Percentiles rank a stretch among this genome's conserved stretches.
phyloP scores from a whole-genome alignment of 2,329 filamentous ascomycete genomes.

The Lecanicillium sp. region DNA sequence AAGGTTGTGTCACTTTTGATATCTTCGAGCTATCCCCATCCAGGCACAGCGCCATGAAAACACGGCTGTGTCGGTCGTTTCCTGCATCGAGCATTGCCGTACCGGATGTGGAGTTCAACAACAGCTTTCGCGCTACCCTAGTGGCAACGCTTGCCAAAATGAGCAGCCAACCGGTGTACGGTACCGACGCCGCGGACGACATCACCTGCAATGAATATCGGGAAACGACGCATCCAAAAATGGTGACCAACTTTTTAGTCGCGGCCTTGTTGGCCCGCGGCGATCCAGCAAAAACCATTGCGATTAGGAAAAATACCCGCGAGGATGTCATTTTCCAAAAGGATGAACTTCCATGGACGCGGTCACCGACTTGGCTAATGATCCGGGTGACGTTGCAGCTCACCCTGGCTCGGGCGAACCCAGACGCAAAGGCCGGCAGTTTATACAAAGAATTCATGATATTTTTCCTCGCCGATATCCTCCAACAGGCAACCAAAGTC shows the following conservation, averaged over 20 bases:
- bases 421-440: background rate
- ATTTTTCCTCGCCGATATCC: background rate
- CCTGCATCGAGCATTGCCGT: background rate
- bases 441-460: conserved; percentile 1
- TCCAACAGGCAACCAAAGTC: background rate
- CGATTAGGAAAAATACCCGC: background rate
- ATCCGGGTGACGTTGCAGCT: background rate
- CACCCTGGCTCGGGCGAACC: background rate
- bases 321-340: background rate
- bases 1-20: background rate
- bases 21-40: background rate
- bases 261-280: background rate
- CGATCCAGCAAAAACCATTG: background rate
- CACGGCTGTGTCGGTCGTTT: background rate
- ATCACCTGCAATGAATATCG: background rate
- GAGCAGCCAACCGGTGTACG: background rate
- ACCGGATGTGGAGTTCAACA: background rate
- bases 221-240: background rate
- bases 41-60: background rate
- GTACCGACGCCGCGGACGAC: background rate
- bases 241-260: background rate
- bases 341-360: background rate
- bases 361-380: background rate
- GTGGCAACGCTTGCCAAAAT: background rate
- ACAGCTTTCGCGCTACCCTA: background rate